Conservation (phyloP, 2,329 filamentous ascomycete genomes). For the Plectosphaerella sp. region DNA sequence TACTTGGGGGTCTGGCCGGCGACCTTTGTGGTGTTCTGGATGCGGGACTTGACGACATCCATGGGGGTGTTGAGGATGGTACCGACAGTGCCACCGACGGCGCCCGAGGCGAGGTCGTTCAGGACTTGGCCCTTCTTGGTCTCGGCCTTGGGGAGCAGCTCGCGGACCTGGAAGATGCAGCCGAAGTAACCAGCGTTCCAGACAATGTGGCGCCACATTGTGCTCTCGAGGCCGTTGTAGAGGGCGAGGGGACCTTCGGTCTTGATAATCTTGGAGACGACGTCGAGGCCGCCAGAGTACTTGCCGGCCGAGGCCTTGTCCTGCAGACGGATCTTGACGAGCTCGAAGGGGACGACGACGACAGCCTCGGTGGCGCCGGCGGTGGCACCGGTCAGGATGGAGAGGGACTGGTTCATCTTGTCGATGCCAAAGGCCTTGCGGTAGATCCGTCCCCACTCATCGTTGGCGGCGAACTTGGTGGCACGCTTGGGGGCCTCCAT, state of each 20-base stretch:
- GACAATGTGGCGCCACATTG: slow-evolving; percentile 83
- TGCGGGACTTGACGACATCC: slow-evolving; percentile 97
- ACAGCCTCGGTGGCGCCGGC: slow-evolving; percentile 95
- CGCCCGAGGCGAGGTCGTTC: slow-evolving; percentile 84
- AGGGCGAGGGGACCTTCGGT: slow-evolving; percentile 81
- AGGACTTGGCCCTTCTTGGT: slow-evolving; percentile 76
- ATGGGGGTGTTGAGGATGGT: slow-evolving; percentile 93
- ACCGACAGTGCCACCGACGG: slow-evolving; percentile 80
- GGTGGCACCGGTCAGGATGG: slow-evolving; percentile 87
- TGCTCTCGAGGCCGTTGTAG: slow-evolving; percentile 96
- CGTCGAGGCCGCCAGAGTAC: slow-evolving; percentile 79
- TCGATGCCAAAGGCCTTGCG: slow-evolving; percentile 76
- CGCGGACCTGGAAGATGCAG: slow-evolving; percentile 94
- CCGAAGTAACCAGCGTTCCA: slow-evolving; percentile 98
- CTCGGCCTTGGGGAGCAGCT: slow-evolving; percentile 73
- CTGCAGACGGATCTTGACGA: slow-evolving; percentile 97
- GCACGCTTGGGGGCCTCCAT: slow-evolving; percentile 95
- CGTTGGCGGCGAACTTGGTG: slow-evolving; percentile 98
- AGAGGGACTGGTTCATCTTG: slow-evolving; percentile 89
- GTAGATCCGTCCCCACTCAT: slow-evolving; percentile 96
- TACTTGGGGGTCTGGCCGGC: slow-evolving; percentile 85
- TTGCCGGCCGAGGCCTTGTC: slow-evolving; percentile 90
- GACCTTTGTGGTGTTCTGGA: slow-evolving; percentile 87
- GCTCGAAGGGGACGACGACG: slow-evolving; percentile 95
- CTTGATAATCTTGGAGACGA: slow-evolving; percentile 74